phyloP scores from a whole-genome alignment of 2,329 filamentous ascomycete genomes.

The Cryphonectria parasitica region DNA sequence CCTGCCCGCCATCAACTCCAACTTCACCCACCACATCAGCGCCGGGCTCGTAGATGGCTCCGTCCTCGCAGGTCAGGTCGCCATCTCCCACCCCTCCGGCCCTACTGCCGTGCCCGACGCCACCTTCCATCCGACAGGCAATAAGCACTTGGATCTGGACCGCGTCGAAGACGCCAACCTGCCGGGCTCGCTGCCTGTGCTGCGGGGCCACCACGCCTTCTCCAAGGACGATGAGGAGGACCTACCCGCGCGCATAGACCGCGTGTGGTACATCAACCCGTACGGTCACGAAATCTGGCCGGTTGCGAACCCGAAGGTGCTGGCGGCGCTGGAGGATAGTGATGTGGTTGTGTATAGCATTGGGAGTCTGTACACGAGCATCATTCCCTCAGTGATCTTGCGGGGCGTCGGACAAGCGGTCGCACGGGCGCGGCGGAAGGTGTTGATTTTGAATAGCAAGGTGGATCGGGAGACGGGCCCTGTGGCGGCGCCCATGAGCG shows the following conservation, averaged over 20 bases:
- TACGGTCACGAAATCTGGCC: constrained; percentile 96
- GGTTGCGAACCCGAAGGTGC: constrained; percentile 77
- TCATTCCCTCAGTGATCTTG: constrained; percentile 81
- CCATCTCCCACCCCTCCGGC: constrained; percentile 81
- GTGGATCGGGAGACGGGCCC: constrained; percentile 88
- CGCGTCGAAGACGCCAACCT: constrained; percentile 78
- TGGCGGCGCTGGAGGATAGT: constrained; percentile 67
- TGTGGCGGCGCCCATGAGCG: constrained; percentile 64
- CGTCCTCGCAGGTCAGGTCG: constrained; percentile 87
- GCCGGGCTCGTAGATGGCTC: constrained; percentile 77
- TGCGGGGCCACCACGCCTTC: constrained; percentile 81
- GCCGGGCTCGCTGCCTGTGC: constrained; percentile 77
- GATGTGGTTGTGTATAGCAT: constrained; percentile 86
- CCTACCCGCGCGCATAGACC: constrained; percentile 74
- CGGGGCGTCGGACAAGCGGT: constrained; percentile 72
- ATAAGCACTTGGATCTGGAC: constrained; percentile 61
- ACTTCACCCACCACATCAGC: constrained; percentile 93
- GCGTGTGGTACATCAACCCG: constrained; percentile 97
- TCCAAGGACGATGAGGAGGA: constrained; percentile 77
- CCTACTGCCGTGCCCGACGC: constrained; percentile 57
- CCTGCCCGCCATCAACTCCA: constrained; percentile 89
- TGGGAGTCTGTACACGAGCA: constrained; percentile 88
- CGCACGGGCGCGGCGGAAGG: constrained; percentile 61
- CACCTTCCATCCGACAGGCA: constrained; percentile 29
- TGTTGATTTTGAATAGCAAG: constrained; percentile 83